Conservation (phyloP, 805 yeast genomes). For the Yarrowia sp. region DNA sequence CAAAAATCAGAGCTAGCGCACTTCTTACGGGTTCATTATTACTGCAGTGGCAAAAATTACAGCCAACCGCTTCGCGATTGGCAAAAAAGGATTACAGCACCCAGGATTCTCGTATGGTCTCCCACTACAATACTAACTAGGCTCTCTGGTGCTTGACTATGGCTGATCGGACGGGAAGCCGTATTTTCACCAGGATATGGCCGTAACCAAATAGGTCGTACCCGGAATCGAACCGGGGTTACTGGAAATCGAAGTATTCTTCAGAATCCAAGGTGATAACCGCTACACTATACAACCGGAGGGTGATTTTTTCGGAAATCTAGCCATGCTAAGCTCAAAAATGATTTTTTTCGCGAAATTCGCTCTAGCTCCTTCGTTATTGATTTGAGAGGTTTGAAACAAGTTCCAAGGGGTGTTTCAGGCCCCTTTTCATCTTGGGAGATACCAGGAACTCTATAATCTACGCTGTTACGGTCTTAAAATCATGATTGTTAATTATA, state of each 20-base stretch:
- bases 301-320: not conserved
- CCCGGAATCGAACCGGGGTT: conserved; percentile 28
- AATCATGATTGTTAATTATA: not conserved
- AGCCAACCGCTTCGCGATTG: not conserved
- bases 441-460: not conserved
- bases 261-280: conserved; percentile 27
- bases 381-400: not conserved
- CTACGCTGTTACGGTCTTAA: not conserved
- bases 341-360: not conserved
- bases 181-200: conserved; percentile 27
- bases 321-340: not conserved
- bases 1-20: no score
- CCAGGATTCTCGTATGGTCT: conserved; percentile 27
- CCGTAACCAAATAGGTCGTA: conserved; percentile 23
- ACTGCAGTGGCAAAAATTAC: no score
- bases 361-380: not conserved
- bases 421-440: not conserved
- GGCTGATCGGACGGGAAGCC: conserved; percentile 28
- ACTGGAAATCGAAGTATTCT: conserved; percentile 17
- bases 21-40: no score
- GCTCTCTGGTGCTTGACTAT: conserved; percentile 27
- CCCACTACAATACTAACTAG: conserved; percentile 27
- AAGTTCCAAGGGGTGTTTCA: not conserved
- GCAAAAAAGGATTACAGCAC: conserved; percentile 16
- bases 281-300: conserved; percentile 25